Percentiles rank a stretch among this genome's conserved stretches.
Evolutionary conservation across 1,284 basidiomycete genomes (phyloP).

Genomic region (Stygiomarasmius scandens): DNA sequence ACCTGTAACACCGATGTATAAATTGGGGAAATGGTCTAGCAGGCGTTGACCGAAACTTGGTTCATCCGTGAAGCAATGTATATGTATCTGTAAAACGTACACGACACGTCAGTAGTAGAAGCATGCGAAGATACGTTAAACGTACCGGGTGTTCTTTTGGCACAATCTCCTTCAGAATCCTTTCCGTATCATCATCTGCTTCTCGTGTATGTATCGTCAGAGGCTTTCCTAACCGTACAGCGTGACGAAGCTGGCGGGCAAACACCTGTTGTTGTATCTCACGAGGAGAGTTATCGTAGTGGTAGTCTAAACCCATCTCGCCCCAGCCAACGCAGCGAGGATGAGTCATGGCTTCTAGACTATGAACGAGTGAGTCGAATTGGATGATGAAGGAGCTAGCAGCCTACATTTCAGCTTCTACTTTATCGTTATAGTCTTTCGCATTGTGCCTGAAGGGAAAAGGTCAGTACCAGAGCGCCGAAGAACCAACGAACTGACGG

Average conservation of each 20-base stretch:
- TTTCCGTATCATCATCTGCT: conserved; percentile 78
- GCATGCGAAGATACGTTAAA: neutral
- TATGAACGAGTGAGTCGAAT: conserved; percentile 27
- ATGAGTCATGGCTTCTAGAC: conserved; percentile 74
- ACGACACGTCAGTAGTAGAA: neutral
- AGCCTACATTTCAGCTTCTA: conserved; percentile 70
- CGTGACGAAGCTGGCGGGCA: conserved; percentile 64
- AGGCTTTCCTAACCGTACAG: conserved; percentile 68
- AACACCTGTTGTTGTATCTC: conserved; percentile 69
- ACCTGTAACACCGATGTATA: conserved; percentile 81
- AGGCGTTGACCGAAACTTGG: conserved; percentile 71
- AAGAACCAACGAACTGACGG: conserved; percentile 57
- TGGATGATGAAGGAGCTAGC: conserved; percentile 4
- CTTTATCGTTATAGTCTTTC: conserved; percentile 62
- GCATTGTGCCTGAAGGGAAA: conserved; percentile 65
- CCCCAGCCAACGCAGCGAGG: conserved; percentile 84
- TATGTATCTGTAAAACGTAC: conserved; percentile 56
- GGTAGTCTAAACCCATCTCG: conserved; percentile 84
- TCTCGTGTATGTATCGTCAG: conserved; percentile 81
- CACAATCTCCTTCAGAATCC: conserved; percentile 71
- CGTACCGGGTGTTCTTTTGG: conserved; percentile 67
- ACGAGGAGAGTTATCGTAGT: conserved; percentile 76
- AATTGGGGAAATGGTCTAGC: conserved; percentile 76
- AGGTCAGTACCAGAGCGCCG: neutral
- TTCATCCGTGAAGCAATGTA: conserved; percentile 83